Conservation (phyloP, 306 rosid species). For the Dicorynia guianensis region DNA sequence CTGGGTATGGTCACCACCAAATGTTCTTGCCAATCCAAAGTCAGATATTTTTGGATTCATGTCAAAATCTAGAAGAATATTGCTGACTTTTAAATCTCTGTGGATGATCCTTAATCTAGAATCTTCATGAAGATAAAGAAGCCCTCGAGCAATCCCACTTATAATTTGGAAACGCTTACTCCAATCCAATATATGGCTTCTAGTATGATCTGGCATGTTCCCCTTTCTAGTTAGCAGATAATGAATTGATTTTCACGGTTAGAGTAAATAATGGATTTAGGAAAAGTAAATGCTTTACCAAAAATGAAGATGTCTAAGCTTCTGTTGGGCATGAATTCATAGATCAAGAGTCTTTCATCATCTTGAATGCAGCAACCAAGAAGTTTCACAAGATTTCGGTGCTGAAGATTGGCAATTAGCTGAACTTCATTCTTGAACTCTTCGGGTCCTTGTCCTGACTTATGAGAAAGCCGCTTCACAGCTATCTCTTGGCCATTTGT, state of each 20-base stretch:
- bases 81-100: constrained; percentile 65
- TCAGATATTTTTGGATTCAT: constrained; percentile 73
- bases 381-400: constrained; percentile 71
- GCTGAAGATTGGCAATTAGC: constrained; percentile 72
- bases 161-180: constrained; percentile 55
- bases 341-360: constrained; percentile 60
- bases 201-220: constrained; percentile 40
- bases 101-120: constrained; percentile 64
- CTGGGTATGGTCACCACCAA: constrained; percentile 52
- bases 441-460: constrained; percentile 63
- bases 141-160: constrained; percentile 56
- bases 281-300: constrained; percentile 49
- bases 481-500: constrained; percentile 61
- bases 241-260: not conserved
- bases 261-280: not conserved
- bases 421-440: constrained; percentile 71
- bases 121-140: constrained; percentile 67
- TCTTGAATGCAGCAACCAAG: constrained; percentile 64
- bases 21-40: constrained; percentile 63
- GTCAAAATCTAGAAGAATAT: constrained; percentile 55
- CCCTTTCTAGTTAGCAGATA: constrained; percentile 22
- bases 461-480: constrained; percentile 61
- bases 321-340: constrained; percentile 68
- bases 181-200: constrained; percentile 44
- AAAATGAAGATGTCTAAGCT: constrained; percentile 74